Percentiles rank a stretch among this genome's conserved stretches.
Evolutionary conservation across 2,329 filamentous ascomycete species (phyloP).

Genomic region (Metarhizium guizhouense): DNA sequence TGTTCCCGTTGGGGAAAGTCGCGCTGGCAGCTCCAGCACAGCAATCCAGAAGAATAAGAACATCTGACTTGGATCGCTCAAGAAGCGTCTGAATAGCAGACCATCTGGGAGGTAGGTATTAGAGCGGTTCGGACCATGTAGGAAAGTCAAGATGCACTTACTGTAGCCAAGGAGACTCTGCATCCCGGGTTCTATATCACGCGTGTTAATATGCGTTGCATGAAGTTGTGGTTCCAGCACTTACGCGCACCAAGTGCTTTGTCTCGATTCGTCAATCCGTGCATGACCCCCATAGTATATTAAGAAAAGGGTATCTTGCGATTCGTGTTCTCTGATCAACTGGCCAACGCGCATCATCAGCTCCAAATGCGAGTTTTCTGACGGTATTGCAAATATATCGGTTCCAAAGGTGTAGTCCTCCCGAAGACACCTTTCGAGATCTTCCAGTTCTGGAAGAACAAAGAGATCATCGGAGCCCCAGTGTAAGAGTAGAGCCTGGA

Average conservation of each 20-base stretch:
- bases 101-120: conserved; percentile 30
- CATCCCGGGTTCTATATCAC: conserved; percentile 33
- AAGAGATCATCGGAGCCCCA: conserved; percentile 52
- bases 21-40: conserved; percentile 52
- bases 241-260: conserved; percentile 53
- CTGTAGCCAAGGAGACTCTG: conserved; percentile 47
- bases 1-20: conserved; percentile 47
- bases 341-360: conserved; percentile 48
- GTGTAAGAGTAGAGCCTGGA: conserved; percentile 45
- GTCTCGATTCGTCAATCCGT: conserved; percentile 48
- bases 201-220: neutral
- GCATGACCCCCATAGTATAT: conserved; percentile 53
- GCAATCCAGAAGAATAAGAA: conserved; percentile 49
- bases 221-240: conserved; percentile 14
- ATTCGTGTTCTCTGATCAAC: conserved; percentile 48
- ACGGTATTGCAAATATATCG: conserved; percentile 49
- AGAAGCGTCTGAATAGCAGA: conserved; percentile 51
- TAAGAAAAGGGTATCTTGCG: conserved; percentile 45
- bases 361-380: conserved; percentile 48
- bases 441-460: conserved; percentile 48
- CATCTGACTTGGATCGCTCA: conserved; percentile 48
- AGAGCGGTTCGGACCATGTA: neutral
- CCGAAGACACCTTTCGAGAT: conserved; percentile 44
- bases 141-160: conserved; percentile 20
- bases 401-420: conserved; percentile 49